Base-by-base conservation (phyloP, 2,329 filamentous ascomycete genomes). In the Fusarium mundagurra region DNA sequence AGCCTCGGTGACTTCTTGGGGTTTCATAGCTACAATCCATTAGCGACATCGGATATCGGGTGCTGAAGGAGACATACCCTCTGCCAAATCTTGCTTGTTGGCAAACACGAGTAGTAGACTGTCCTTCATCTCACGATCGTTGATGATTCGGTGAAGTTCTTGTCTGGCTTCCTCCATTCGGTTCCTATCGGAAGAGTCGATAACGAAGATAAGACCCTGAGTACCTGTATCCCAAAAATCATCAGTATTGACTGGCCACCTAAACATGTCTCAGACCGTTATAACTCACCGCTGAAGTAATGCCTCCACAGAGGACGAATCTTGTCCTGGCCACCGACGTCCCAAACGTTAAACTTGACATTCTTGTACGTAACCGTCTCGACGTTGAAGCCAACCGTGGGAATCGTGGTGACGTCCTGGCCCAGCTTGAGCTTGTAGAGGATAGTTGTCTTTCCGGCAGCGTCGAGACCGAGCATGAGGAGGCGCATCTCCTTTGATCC, bases 331-430 rank as follows among this genome's bases (percentile, higher is more conserved):
- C 96, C 96, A 85, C 96, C 96, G 69, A 98, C 96, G 87, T 98
- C 96, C 96, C 96, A 98, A 74, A 98, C 96, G 81, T 97, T 98
- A 88, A 98, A 98, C 86, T 98, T 97, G 85, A 98, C 95, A 84
- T 98, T 98, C 90, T 98, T 98, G 89, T 98, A 98, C 77, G 95
- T 97, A 80, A 98, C 95, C 9, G 95, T 97, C 89, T 98, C 96
- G 84, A 98, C 96, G 89, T 98, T 98, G 90, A 98, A 98, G 78
- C 96, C 96, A 79, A 99, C 96, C 39, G 96, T 99, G 53, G 96
- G 96, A 82, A 98, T 98, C 60, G 96, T 98, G 72, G 96, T 98
- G 80, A 98, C 95, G 82, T 97, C 95, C 88, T 98, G 95, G 85
- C 96, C 95, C 70, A 98, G 92, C 90, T 98, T 98, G 82, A 99